phyloP scores from a whole-genome alignment of 2,329 filamentous ascomycete species.

The Akanthomyces uredinophilus region DNA sequence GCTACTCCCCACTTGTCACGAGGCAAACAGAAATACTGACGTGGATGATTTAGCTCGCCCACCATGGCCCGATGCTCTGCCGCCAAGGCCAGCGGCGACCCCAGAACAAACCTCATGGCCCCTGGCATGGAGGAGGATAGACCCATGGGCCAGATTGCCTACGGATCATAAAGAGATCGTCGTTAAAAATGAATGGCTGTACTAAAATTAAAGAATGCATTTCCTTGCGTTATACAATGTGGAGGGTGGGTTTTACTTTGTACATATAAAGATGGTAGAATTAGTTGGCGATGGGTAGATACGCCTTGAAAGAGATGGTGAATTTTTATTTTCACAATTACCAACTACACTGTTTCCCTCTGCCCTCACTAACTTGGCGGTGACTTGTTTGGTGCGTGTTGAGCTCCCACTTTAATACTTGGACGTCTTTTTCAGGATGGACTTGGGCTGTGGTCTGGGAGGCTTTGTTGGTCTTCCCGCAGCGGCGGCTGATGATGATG shows the following conservation, averaged over 20 bases:
- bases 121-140: constrained; percentile 60
- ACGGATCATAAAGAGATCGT: constrained; percentile 44
- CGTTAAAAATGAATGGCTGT: constrained; percentile 21
- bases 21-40: constrained; percentile 20
- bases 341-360: no score
- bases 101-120: constrained; percentile 74
- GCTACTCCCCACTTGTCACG: constrained; percentile 10
- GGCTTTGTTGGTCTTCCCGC: background rate
- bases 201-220: constrained; percentile 33
- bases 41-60: constrained; percentile 61
- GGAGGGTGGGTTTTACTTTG: constrained; percentile 19
- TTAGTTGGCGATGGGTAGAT: constrained; percentile 11
- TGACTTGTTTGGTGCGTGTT: background rate
- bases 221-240: constrained; percentile 27
- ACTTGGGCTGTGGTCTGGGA: background rate
- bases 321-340: background rate
- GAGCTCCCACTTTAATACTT: background rate
- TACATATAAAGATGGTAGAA: constrained; percentile 15
- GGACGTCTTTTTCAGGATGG: constrained; percentile 6
- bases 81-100: constrained; percentile 77
- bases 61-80: constrained; percentile 98
- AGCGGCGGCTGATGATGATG: background rate
- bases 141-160: constrained; percentile 57
- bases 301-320: constrained; percentile 7
- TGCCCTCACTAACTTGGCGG: background rate